phyloP scores from a whole-genome alignment of 345 rosid species.

The Eucalyptus sp. region DNA sequence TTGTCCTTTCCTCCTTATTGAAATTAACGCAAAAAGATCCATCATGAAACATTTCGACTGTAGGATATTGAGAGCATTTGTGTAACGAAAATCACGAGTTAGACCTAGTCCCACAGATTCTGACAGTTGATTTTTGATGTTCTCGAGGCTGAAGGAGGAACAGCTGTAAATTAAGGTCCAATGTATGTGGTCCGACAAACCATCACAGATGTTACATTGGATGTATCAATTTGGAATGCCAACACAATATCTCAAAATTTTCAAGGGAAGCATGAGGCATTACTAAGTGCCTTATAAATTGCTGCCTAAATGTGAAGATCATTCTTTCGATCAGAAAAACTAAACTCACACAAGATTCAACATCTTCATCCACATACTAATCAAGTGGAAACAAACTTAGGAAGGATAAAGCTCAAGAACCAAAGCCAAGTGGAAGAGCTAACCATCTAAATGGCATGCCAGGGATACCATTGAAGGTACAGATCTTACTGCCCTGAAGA shows the following conservation, averaged over 20 bases:
- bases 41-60: background rate
- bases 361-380: background rate
- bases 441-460: background rate
- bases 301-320: background rate
- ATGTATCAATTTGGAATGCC: background rate
- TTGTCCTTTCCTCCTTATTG: background rate
- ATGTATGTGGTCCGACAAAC: background rate
- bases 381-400: background rate
- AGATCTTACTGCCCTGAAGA: constrained; percentile 62
- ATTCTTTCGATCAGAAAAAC: background rate
- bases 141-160: background rate
- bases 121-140: background rate
- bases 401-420: background rate
- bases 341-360: background rate
- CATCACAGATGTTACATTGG: background rate
- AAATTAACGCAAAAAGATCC: background rate
- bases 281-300: background rate
- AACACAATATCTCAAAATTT: background rate
- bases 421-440: background rate
- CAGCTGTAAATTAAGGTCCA: constrained; percentile 19
- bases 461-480: background rate
- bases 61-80: background rate
- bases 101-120: background rate
- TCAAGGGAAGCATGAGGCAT: background rate
- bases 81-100: background rate